Evolutionary conservation across 2,329 filamentous ascomycete species (phyloP), one percentile per base, ranked within the genome.

Genomic region (Dactylonectria macrodidyma): DNA sequence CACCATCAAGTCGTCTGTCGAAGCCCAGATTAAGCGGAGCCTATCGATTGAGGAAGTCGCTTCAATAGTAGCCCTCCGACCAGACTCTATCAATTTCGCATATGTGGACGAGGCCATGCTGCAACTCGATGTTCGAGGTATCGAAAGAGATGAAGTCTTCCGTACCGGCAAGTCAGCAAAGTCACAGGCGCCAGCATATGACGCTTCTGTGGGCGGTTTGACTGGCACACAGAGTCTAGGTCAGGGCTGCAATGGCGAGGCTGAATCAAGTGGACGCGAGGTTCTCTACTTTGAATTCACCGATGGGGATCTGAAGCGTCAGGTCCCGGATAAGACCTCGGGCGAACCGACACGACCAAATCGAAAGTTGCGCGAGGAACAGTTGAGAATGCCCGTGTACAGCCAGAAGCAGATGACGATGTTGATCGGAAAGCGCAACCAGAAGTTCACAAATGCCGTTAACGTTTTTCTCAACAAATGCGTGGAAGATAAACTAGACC

Each of bases 201-300:
- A 90, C 77, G 83, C 84, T 14, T 90, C 87, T 3, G 88, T 90
- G 1, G 88, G 88, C 2, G 88, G 88, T 0, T 78, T 86, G 54
- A 88, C 87, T 19, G 88, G 88, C 5, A 75, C 78, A 34, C 83
- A 89, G 51, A 78, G 75, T 2, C 73, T 89, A 6, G 80, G 77
- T 44, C 78, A 78, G 41, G 56, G 63, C 11, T 62, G 58, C 41
- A 52, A 63, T 19, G 51, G 48, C 6, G 69, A 71, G 9, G 33
- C 59, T 10, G 65, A 67, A 12, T 50, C 65, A 2, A 83, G 67
- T 14, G 84, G 84, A 2, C 87, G 87, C 59, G 91, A 97, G 73
- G 92, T 97, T 16, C 82, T 99, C 26, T 89, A 95, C 41, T 97
- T 99, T 75, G 96, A 98, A 78, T 98, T 97, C 73, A 82, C 97